A percentile compares a stretch with the other conserved stretches of the same genome.
These are phyloP conservation scores for Beauveria bassiana DNA, from an alignment of 2,329 filamentous ascomycete genomes.

Conservation along the genomic window DNA sequence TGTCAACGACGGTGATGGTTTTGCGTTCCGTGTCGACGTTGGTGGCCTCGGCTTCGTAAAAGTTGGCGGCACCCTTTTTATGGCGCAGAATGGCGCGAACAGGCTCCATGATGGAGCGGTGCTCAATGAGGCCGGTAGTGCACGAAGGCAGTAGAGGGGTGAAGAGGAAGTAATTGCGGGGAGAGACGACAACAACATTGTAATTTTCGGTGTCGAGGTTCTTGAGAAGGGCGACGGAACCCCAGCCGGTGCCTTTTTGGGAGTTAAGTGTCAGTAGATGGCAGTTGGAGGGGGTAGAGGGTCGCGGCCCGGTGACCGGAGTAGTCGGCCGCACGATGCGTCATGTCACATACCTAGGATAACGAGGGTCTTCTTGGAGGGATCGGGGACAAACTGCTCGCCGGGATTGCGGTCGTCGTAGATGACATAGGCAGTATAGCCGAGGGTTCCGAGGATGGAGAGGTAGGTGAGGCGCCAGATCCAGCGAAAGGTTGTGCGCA, in stretches of 20 bases:
- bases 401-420: slow-evolving; percentile 75
- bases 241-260: slow-evolving; percentile 81
- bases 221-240: slow-evolving; percentile 89
- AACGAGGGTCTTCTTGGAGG: slow-evolving; percentile 92
- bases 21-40: slow-evolving; percentile 91
- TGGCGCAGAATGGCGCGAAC: slow-evolving; percentile 91
- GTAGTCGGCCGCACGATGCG: slow-evolving; percentile 5
- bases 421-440: slow-evolving; percentile 70
- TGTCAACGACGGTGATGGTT: slow-evolving; percentile 82
- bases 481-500: slow-evolving; percentile 66
- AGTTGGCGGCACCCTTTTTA: slow-evolving; percentile 89
- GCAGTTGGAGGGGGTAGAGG: too few species aligned
- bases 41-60: slow-evolving; percentile 95
- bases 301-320: background rate
- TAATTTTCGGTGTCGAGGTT: slow-evolving; percentile 99
- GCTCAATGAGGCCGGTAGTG: slow-evolving; percentile 94
- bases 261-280: slow-evolving; percentile 8
- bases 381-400: slow-evolving; percentile 72
- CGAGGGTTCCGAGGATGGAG: slow-evolving; percentile 60
- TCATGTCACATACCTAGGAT: slow-evolving; percentile 64
- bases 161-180: slow-evolving; percentile 99
- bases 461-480: slow-evolving; percentile 78
- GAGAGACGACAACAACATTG: slow-evolving; percentile 96
- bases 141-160: slow-evolving; percentile 95
- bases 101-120: slow-evolving; percentile 99